Conservation (phyloP, 1,284 basidiomycete genomes). For the Trichosporon asahii region DNA sequence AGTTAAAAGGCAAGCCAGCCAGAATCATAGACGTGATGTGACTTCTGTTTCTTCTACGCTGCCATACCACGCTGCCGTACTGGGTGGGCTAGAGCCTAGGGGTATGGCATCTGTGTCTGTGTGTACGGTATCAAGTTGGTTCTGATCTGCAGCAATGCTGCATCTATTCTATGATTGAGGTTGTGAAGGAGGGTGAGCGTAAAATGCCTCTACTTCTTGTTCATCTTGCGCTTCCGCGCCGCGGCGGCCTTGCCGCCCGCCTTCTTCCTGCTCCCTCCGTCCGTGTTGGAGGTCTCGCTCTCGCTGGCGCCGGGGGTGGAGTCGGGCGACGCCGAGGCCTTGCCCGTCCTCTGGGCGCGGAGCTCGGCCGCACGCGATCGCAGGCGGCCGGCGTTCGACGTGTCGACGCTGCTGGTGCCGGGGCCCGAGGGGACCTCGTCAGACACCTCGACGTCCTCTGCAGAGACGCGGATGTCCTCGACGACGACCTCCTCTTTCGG, state of each 20-base stretch:
- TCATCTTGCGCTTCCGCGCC: conserved; percentile 44
- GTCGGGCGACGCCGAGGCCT: conserved; percentile 1
- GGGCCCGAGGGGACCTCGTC: conserved; percentile 13
- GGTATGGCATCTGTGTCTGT: not conserved
- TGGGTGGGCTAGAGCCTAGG: too few relatives aligned
- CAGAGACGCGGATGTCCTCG: conserved; percentile 17
- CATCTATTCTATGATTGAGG: not conserved
- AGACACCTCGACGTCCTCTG: conserved; percentile 18
- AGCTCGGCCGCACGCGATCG: conserved; percentile 25
- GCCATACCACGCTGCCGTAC: too few relatives aligned
- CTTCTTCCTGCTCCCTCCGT: conserved; percentile 36
- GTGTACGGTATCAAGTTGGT: not conserved
- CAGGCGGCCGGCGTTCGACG: conserved; percentile 3
- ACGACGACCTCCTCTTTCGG: conserved; percentile 27
- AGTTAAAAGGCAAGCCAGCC: not conserved
- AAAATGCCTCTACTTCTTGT: conserved; percentile 35
- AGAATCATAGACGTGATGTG: conserved; percentile 6
- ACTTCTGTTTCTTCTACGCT: not conserved
- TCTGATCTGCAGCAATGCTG: not conserved
- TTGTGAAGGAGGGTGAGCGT: not conserved
- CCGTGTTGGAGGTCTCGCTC: conserved; percentile 10
- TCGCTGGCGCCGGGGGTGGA: not conserved
- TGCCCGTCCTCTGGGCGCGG: conserved; percentile 15
- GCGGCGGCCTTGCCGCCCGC: conserved; percentile 43
- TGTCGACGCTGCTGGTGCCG: not conserved